A percentile compares a stretch with the other conserved stretches of the same genome.
These are phyloP conservation scores for Axilococcus clingmanii DNA, from an alignment of 139 green algal genomes.

Conservation along the genomic window DNA sequence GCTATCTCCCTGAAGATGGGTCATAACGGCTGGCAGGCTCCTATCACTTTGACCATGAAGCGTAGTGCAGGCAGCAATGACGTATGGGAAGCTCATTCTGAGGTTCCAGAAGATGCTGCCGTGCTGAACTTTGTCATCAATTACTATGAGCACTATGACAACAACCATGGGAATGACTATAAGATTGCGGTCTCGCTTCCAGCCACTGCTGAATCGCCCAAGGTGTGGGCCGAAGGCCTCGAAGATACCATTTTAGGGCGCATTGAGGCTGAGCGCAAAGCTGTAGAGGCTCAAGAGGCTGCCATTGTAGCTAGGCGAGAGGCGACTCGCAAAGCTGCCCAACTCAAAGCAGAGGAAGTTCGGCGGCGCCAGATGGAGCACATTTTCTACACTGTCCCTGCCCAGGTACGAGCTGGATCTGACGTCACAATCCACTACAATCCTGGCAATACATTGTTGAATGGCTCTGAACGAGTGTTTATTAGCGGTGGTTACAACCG, in stretches of 20 bases:
- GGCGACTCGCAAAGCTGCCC: not conserved
- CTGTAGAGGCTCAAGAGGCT: slow-evolving; percentile 4
- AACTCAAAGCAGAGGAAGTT: slow-evolving; percentile 22
- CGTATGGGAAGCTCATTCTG: slow-evolving; percentile 48
- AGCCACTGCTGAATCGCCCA: not conserved
- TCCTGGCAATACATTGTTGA: slow-evolving; percentile 52
- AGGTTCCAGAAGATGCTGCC: slow-evolving; percentile 39
- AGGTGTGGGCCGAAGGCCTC: slow-evolving; percentile 17
- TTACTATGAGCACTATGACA: slow-evolving; percentile 66
- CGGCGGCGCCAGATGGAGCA: slow-evolving; percentile 33
- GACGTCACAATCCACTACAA: slow-evolving; percentile 58
- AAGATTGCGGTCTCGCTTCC: slow-evolving; percentile 5
- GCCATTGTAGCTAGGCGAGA: not conserved
- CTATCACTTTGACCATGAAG: not conserved
- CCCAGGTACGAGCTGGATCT: slow-evolving; percentile 15
- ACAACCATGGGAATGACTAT: slow-evolving; percentile 57
- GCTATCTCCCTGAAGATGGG: slow-evolving; percentile 7
- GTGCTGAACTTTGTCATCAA: slow-evolving; percentile 68
- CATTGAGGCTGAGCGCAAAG: slow-evolving; percentile 14
- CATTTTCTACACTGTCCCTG: slow-evolving; percentile 49
- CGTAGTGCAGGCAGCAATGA: slow-evolving; percentile 5
- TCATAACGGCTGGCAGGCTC: slow-evolving; percentile 18
- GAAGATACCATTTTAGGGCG: slow-evolving; percentile 3
- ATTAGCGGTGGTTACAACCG: slow-evolving; percentile 58
- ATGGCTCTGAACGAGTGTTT: slow-evolving; percentile 32